Base-by-base conservation (phyloP, 805 yeast genomes). In the Yamadazyma insecticola region DNA sequence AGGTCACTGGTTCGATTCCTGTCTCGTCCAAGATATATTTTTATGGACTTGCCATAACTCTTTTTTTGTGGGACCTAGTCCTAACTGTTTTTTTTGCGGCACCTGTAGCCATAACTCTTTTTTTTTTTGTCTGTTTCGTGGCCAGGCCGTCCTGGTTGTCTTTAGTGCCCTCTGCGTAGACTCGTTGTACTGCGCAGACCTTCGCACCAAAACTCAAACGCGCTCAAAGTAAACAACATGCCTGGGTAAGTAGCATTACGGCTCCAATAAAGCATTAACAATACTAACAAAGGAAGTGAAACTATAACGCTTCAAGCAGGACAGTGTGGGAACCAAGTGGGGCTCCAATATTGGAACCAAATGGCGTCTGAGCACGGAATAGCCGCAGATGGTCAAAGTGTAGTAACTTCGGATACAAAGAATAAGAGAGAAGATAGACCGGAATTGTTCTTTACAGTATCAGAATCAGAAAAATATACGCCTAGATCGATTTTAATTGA, bases 301-400 rank as follows among this genome's bases (percentile, higher is more conserved):
- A 75, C 81, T 3, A 66, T 82, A 24, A 79, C 89, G 2, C 55
- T 82, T 8, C 89, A 81, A 46, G 76, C 77, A 8, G 95, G 96
- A 16, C 98, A 92, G 60, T 92, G 98, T 63, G 98, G 98, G 36
- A 92, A 92, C 58, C 97, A 90, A 53, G 80, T 90, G 1, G 97
- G 97, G 16, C 76, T 84, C 34, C 82, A 83, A 55, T 90, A 89
- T 55, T 92, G 98, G 98, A 70, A 77, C 28, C 96, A 86, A 53
- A 56, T 90, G 33, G 84, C 95, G 25, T 58, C 67, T 17, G 97
- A 90, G 48, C 98, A 90, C 50, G 95, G 94, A 0, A 80, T 90
- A 14, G 44, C 55, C n/a, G 55, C 74, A 0, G 87, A 81, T 45
- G 90, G 90, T 2, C 40, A 36, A 14, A 35, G 41, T n/a, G 24